A percentile compares a stretch with the other conserved stretches of the same genome.
Evolutionary conservation across 352 stramenopile species (phyloP).

Genomic region (Phytophthora brassicae): DNA sequence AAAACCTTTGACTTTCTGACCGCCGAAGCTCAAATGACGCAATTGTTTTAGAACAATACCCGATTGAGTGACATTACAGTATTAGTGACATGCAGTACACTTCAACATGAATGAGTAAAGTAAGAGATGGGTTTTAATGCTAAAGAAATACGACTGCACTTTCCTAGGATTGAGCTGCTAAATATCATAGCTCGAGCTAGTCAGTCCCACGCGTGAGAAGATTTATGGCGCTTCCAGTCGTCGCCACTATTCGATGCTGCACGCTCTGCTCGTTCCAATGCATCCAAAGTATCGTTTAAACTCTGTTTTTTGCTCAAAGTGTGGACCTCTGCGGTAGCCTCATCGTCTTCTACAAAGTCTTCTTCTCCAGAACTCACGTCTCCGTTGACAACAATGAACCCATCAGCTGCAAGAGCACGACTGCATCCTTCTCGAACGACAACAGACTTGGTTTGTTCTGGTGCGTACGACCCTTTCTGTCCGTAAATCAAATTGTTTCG

Average conservation of each 20-base stretch:
- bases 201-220: conserved; percentile 25
- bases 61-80: conserved; percentile 10
- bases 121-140: no score
- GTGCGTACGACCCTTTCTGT: conserved; percentile 47
- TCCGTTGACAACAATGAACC: conserved; percentile 63
- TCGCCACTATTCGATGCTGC: not conserved
- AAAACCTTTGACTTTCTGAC: no score
- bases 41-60: conserved; percentile 11
- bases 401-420: conserved; percentile 38
- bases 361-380: conserved; percentile 39
- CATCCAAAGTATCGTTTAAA: conserved; percentile 41
- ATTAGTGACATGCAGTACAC: conserved; percentile 17
- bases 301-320: conserved; percentile 9
- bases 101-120: not conserved
- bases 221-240: conserved; percentile 14
- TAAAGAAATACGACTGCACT: no score
- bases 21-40: conserved; percentile 7
- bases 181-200: conserved; percentile 4
- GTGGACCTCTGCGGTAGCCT: conserved; percentile 8
- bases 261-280: conserved; percentile 46
- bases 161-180: no score
- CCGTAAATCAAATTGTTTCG: conserved; percentile 48
- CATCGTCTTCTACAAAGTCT: conserved; percentile 16
- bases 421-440: conserved; percentile 36
- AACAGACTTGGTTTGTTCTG: conserved; percentile 49